A percentile compares a stretch with the other conserved stretches of the same genome.
phyloP scores from a whole-genome alignment of 768 basidiomycete genomes.

The Russula lepida region DNA sequence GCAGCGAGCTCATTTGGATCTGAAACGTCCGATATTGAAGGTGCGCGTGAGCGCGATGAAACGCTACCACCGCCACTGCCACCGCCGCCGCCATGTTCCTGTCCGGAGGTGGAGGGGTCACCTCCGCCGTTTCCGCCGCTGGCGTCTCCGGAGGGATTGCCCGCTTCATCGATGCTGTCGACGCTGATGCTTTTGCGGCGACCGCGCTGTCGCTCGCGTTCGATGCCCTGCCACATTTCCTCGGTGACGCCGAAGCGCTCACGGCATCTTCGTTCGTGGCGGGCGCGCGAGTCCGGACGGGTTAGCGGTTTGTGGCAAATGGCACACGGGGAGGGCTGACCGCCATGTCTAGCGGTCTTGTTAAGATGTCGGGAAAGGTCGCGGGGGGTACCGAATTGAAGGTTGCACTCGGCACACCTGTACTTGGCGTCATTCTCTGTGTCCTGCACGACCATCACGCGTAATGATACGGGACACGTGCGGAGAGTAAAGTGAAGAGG shows the following conservation, averaged over 20 bases:
- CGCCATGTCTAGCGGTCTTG: conserved; percentile 14
- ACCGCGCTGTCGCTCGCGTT: conserved; percentile 14
- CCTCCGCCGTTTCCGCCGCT: neutral
- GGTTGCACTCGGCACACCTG: conserved; percentile 16
- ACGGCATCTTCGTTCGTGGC: conserved; percentile 19
- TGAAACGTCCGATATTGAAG: conserved; percentile 9
- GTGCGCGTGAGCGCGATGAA: conserved; percentile 13
- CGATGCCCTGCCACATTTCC: conserved; percentile 18
- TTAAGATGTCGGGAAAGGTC: conserved; percentile 17
- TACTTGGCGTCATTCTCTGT: conserved; percentile 12
- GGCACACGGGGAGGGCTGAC: conserved; percentile 16
- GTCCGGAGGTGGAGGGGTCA: neutral
- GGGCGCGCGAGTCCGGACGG: conserved; percentile 14
- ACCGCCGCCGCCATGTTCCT: neutral
- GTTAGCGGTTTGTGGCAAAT: conserved; percentile 17
- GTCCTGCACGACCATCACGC: conserved; percentile 10
- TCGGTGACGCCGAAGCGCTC: conserved; percentile 20
- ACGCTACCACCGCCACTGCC: neutral
- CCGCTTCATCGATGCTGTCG: neutral
- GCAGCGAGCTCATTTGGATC: neutral
- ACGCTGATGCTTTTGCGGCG: conserved; percentile 16
- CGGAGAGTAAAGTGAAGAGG: neutral
- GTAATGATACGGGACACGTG: neutral
- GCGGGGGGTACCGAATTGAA: conserved; percentile 17
- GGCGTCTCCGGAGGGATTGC: neutral